A percentile compares a stretch with the other conserved stretches of the same genome.
Evolutionary conservation across 176 grass and related monocot genomes (phyloP).

Genomic region (Metroxylon sagu): DNA sequence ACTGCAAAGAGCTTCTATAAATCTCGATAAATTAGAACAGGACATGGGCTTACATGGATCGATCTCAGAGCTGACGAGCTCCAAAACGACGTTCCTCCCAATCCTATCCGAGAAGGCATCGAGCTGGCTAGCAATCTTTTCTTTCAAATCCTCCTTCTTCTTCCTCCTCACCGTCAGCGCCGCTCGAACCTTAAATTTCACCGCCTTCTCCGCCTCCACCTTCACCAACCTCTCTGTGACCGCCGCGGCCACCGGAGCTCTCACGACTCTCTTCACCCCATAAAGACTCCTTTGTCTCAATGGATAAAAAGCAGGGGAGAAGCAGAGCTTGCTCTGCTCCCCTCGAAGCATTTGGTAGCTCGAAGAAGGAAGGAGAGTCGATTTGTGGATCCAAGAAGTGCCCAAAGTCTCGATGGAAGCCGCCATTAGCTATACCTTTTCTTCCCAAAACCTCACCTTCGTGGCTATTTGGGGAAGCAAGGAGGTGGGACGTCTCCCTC

Average conservation of each 20-base stretch:
- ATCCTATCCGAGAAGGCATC: constrained; percentile 69
- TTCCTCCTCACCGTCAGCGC: constrained; percentile 67
- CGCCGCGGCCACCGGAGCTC: constrained; percentile 14
- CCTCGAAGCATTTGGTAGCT: background rate
- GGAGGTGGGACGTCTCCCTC: no score
- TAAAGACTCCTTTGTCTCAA: background rate
- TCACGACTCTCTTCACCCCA: background rate
- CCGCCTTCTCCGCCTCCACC: constrained; percentile 16
- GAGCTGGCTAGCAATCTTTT: constrained; percentile 39
- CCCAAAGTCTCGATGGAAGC: background rate
- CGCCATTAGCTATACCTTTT: background rate
- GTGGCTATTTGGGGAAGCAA: no score
- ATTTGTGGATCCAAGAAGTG: constrained; percentile 5
- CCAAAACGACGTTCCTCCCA: constrained; percentile 44
- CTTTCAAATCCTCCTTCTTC: constrained; percentile 47
- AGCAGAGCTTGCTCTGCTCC: constrained; percentile 1
- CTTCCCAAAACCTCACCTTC: no score
- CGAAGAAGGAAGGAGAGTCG: constrained; percentile 1
- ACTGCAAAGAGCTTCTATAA: background rate
- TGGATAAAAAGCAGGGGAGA: background rate
- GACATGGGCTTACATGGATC: constrained; percentile 43
- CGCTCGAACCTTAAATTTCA: constrained; percentile 50
- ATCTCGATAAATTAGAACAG: background rate
- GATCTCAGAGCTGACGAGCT: constrained; percentile 77
- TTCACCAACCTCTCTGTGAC: constrained; percentile 26